phyloP scores from a whole-genome alignment of 352 stramenopile species.

The Pythium sp. region DNA sequence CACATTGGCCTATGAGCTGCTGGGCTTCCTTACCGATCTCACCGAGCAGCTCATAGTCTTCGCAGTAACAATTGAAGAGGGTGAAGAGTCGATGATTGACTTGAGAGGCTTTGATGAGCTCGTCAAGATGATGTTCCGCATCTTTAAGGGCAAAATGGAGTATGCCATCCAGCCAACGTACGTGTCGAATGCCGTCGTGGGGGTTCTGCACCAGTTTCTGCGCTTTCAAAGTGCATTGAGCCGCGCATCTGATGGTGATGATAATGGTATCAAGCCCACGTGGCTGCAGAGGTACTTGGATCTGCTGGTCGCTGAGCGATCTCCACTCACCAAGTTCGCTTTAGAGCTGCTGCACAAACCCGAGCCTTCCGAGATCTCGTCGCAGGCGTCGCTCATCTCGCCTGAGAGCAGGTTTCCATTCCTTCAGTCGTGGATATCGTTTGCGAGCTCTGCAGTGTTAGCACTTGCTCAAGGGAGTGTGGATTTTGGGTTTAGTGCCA shows the following conservation, averaged over 20 bases:
- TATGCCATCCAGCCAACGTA: conserved; percentile 35
- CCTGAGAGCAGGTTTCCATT: conserved; percentile 40
- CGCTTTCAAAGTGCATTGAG: conserved; percentile 16
- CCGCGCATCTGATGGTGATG: not conserved
- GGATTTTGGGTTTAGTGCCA: not conserved
- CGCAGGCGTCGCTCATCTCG: conserved; percentile 37
- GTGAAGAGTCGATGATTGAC: not conserved
- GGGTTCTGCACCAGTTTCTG: conserved; percentile 32
- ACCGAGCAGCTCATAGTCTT: conserved; percentile 16
- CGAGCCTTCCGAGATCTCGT: conserved; percentile 19
- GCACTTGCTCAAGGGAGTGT: conserved; percentile 12
- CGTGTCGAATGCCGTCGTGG: conserved; percentile 39
- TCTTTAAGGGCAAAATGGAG: conserved; percentile 17
- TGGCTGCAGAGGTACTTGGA: conserved; percentile 27
- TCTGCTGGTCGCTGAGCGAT: conserved; percentile 19
- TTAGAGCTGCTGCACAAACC: conserved; percentile 23
- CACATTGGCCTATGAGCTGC: conserved; percentile 6
- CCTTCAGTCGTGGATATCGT: conserved; percentile 59
- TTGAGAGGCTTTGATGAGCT: conserved; percentile 19
- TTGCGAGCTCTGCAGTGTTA: conserved; percentile 25
- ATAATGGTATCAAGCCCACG: conserved; percentile 6
- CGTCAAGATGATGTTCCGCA: conserved; percentile 21
- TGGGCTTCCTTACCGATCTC: conserved; percentile 35
- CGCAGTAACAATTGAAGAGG: not conserved
- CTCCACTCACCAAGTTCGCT: conserved; percentile 27